Conservation (phyloP, 495 filamentous ascomycete genomes). For the Pyronema domesticum region DNA sequence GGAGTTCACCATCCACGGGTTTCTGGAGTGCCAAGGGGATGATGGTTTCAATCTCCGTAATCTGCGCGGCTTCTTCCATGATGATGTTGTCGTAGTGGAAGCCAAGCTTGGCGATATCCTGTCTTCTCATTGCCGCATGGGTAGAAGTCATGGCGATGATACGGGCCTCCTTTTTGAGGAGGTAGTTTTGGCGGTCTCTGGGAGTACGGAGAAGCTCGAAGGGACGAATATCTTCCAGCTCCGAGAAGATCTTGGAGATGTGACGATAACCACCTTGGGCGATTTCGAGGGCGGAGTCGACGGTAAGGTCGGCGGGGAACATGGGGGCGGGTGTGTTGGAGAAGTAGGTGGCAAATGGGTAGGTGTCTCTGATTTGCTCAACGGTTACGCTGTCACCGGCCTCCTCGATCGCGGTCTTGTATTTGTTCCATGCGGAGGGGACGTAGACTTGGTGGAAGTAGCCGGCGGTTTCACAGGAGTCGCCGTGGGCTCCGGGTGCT, state of each 20-base stretch:
- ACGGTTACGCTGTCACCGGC: constrained; percentile 33
- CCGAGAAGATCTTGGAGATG: constrained; percentile 77
- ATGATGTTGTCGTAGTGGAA: constrained; percentile 97
- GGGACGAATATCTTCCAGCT: constrained; percentile 81
- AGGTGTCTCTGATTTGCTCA: constrained; percentile 47
- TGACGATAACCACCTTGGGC: constrained; percentile 77
- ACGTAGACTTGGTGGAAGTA: constrained; percentile 94
- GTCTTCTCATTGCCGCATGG: constrained; percentile 88
- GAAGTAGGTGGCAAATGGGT: constrained; percentile 86
- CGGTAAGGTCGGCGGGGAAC: constrained; percentile 45
- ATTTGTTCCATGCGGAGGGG: constrained; percentile 71
- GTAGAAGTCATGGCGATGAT: constrained; percentile 98
- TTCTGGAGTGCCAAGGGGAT: constrained; percentile 83
- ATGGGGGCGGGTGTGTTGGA: constrained; percentile 71
- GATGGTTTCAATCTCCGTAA: constrained; percentile 95
- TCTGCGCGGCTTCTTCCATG: constrained; percentile 98
- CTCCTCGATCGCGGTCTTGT: constrained; percentile 30
- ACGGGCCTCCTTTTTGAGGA: constrained; percentile 83
- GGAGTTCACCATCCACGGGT: constrained; percentile 49
- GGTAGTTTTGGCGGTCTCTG: constrained; percentile 84
- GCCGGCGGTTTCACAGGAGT: constrained; percentile 85
- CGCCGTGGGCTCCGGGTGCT: constrained; percentile 79
- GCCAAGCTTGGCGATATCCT: constrained; percentile 76
- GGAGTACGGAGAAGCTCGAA: constrained; percentile 83
- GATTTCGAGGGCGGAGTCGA: constrained; percentile 56